phyloP scores from a whole-genome alignment of 2,329 filamentous ascomycete genomes.

The Fusarium stilboides region DNA sequence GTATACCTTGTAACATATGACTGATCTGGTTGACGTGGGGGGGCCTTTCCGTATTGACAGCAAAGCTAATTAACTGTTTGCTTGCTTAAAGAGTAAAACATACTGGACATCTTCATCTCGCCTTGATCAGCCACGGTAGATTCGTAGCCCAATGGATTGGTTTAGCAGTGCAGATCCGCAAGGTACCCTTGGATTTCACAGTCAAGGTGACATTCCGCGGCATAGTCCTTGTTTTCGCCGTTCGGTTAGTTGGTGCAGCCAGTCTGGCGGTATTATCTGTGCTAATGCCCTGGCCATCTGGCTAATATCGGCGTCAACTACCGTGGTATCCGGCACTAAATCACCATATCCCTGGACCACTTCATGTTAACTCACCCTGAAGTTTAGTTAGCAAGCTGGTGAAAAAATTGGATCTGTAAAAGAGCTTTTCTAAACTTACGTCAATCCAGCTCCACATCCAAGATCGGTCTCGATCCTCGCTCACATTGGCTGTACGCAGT shows the following conservation, averaged over 20 bases:
- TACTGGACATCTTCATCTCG: conserved; percentile 30
- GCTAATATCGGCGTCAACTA: conserved; percentile 40
- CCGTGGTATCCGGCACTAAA: conserved; percentile 38
- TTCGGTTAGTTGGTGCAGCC: conserved; percentile 36
- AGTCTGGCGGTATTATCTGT: conserved; percentile 36
- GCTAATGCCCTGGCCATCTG: conserved; percentile 27
- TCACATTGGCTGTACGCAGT: conserved; percentile 34
- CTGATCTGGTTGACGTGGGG: conserved; percentile 36
- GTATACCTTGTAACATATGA: conserved; percentile 13
- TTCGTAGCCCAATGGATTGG: conserved; percentile 15
- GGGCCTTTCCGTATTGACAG: conserved; percentile 11
- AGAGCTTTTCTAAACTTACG: conserved; percentile 7
- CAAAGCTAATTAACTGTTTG: conserved; percentile 18
- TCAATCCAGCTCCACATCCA: conserved; percentile 9
- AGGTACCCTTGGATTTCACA: conserved; percentile 42
- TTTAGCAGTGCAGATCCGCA: conserved; percentile 32
- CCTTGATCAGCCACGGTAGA: conserved; percentile 22
- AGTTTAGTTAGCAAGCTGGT: conserved; percentile 12
- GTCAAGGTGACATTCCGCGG: conserved; percentile 39
- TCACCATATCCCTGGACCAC: conserved; percentile 5
- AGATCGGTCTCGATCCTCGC: conserved; percentile 28
- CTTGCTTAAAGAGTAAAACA: conserved; percentile 36
- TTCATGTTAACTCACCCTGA: conserved; percentile 10
- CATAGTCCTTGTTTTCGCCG: conserved; percentile 29
- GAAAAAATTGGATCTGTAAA: conserved; percentile 22